Base-by-base conservation (phyloP, 2,329 filamentous ascomycete genomes). In the Alternaria angustiovoidea region DNA sequence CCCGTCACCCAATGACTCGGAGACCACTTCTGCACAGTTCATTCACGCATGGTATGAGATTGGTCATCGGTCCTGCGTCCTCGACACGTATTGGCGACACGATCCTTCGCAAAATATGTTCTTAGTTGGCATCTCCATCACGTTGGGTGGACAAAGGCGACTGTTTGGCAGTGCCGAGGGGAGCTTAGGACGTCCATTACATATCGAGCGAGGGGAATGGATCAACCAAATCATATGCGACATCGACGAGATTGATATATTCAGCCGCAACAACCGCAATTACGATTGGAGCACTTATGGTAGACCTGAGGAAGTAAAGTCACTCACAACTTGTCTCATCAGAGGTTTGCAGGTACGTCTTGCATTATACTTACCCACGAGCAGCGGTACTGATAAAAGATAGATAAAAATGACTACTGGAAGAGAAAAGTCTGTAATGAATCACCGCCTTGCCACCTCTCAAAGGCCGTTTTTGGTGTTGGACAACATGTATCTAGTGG, bases 71-170 rank as follows among this genome's bases (percentile, higher is more conserved):
- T 18, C 55, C n/a, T 63, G 53, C 26, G 53, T 63, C n/a, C 54
- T 70, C 8, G 61, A 69, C n/a, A 63, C 61, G 5, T 62, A 63
- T 32, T 67, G 66, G 68, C 57, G n/a, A 1, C 9, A 42, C 49
- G 7, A 42, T 8, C 9, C 3, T 18, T 18, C 22, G 16, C 16
- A n/a, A 7, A 14, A 38, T 14, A 36, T 38, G 5, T 48, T 32
- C 44, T 43, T 70, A 26, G 55, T 64, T 9, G 64, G 68, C 8
- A 47, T 68, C 11, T 58, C 59, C 3, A 47, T 66, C 7, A 53
- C 34, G 7, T 57, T 67, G 39, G 57, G 59, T n/a, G 30, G 38
- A 7, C 49, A 52, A 6, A 16, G 22, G 20, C 51, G 65, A 18
- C 22, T 65, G 8, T 64, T 69, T 54, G 67, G 65, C 14, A 59